These are phyloP conservation scores for Dioscorea cayenensis DNA, from an alignment of 116 monocot genomes.

Conservation along the genomic window DNA sequence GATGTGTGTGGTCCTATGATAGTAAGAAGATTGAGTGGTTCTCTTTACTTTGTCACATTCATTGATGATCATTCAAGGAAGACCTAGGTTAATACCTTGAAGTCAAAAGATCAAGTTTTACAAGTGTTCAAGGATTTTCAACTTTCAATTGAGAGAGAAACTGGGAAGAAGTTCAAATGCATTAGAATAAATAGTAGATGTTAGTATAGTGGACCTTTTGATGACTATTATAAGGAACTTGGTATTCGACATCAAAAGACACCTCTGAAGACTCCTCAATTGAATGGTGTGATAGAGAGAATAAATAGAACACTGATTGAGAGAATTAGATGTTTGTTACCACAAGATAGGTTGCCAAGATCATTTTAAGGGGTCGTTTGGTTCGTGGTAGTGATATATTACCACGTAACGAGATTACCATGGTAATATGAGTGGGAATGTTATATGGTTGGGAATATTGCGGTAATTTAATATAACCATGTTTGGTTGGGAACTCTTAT, in stretches of 20 bases:
- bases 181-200: slow-evolving; percentile 3
- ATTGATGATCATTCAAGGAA: slow-evolving; percentile 17
- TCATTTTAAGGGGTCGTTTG: too few relatives aligned
- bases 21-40: slow-evolving; percentile 3
- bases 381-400: too few relatives aligned
- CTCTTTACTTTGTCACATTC: slow-evolving; percentile 18
- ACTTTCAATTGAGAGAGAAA: slow-evolving; percentile 9
- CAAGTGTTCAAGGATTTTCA: slow-evolving; percentile 21
- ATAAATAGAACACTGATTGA: background rate
- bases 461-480: too few relatives aligned
- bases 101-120: slow-evolving; percentile 16
- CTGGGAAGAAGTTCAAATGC: background rate
- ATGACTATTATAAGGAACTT: background rate
- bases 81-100: slow-evolving; percentile 7
- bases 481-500: too few relatives aligned
- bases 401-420: too few relatives aligned
- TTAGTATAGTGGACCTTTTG: background rate
- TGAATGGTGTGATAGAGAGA: slow-evolving; percentile 1
- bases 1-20: slow-evolving; percentile 15
- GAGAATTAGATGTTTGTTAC: background rate
- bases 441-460: too few relatives aligned
- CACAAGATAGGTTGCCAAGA: slow-evolving; percentile 1
- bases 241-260: slow-evolving; percentile 6
- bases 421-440: too few relatives aligned
- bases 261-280: background rate